Evolutionary conservation across 352 stramenopile species (phyloP), one percentile per base, ranked within the genome.

Genomic region (Pythium monospermum): DNA sequence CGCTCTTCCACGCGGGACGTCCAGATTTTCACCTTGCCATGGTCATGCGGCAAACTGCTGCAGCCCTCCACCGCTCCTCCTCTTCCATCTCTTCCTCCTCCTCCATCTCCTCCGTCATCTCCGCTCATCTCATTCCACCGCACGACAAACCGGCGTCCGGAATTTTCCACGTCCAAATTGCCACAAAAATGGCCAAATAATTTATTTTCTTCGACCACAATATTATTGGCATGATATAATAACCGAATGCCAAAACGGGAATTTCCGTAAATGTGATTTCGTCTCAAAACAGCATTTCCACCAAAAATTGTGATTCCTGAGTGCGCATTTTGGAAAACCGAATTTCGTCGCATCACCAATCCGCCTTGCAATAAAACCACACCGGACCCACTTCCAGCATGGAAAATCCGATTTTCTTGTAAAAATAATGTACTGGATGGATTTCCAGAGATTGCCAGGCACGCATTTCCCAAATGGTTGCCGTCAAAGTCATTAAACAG

Each of bases 131-230:
- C 72, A 57, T 88, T 90, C 64, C 74, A 80, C 4, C 82, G 82
- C 22, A 92, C 69, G 25, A 90, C 76, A 46, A 90, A 90, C 23
- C 82, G 76, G 23, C 82, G 74, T 1, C 77, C 76, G 0, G 78
- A 89, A 37, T 85, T 83, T 41, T 92, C 82, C 0, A 80, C 66
- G 40, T 92, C 82, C 7, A 92, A 66, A 27, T 83, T 87, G 1
- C 79, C 79, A 30, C 82, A 92, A 12, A 68, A 39, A 21, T 92
- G 77, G n/a, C 68, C 64, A 19, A 69, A 64, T 19, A 92, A 66
- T 2, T 73, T 52, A 45, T 92, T 92, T 26, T 88, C 70, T 56
- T 92, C 76, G 19, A 92, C 51, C n/a, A 90, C 74, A 11, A 89
- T 68, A 27, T 85, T 80, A 12, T 70, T 69, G 0, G 79, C 71